Percentiles rank a stretch among this genome's conserved stretches.
Evolutionary conservation across 2,329 filamentous ascomycete species (phyloP).

Genomic region (Fusarium devonianum): DNA sequence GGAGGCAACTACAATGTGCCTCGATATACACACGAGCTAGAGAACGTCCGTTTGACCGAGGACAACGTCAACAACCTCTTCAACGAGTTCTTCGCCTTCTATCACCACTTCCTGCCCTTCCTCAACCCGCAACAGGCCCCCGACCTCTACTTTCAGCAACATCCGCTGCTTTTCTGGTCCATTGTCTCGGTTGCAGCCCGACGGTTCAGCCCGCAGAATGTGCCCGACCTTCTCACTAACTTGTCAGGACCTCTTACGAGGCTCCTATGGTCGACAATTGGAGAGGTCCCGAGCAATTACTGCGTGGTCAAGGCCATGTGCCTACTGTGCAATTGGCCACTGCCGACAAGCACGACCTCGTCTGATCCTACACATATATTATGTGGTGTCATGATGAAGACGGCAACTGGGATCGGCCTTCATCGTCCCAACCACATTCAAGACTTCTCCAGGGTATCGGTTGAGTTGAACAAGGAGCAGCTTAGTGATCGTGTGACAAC

Average conservation of each 20-base stretch:
- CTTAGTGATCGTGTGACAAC: conserved; percentile 80
- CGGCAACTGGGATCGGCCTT: conserved; percentile 82
- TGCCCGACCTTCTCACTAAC: conserved; percentile 70
- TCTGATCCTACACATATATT: conserved; percentile 84
- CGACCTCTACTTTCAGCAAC: conserved; percentile 78
- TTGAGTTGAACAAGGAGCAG: conserved; percentile 80
- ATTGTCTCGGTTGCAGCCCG: conserved; percentile 78
- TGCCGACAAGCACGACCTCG: conserved; percentile 82
- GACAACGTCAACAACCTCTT: conserved; percentile 71
- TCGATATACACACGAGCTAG: conserved; percentile 66
- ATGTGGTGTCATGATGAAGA: conserved; percentile 85
- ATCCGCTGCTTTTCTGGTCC: conserved; percentile 85
- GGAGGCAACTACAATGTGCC: conserved; percentile 68
- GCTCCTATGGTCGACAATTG: conserved; percentile 78
- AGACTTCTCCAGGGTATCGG: conserved; percentile 79
- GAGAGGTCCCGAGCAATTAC: conserved; percentile 79
- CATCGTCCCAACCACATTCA: conserved; percentile 83
- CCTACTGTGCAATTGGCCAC: conserved; percentile 80
- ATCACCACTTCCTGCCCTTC: conserved; percentile 81
- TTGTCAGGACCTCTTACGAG: conserved; percentile 73
- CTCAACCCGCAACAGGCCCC: conserved; percentile 71
- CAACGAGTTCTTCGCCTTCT: conserved; percentile 75
- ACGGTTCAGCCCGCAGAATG: conserved; percentile 64
- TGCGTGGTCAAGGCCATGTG: conserved; percentile 84
- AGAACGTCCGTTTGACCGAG: conserved; percentile 70